phyloP scores from a whole-genome alignment of 202 grass and related monocot genomes.

The Zoysia matrella region DNA sequence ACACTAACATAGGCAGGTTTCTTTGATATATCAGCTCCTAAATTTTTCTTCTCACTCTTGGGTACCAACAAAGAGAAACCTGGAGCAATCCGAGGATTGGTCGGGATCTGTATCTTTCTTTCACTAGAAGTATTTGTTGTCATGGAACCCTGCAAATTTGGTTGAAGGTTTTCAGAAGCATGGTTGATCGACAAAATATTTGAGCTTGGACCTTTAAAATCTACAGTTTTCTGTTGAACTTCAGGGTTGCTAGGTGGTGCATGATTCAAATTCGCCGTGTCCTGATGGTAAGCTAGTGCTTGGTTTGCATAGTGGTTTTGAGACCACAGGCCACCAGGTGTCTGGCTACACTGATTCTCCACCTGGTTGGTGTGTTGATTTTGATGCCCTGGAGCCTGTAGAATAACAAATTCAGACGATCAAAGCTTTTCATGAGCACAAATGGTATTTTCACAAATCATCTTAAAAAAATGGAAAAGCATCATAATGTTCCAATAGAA shows the following conservation, averaged over 20 bases:
- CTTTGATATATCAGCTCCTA: conserved; percentile 47
- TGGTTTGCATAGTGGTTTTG: conserved; percentile 63
- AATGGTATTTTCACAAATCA: conserved; percentile 1
- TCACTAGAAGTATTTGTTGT: conserved; percentile 50
- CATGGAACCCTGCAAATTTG: conserved; percentile 56
- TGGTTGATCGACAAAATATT: conserved; percentile 65
- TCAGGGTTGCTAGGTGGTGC: conserved; percentile 54
- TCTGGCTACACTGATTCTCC: conserved; percentile 52
- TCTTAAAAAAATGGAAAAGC: not conserved
- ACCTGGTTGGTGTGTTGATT: conserved; percentile 44
- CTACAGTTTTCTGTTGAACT: conserved; percentile 62
- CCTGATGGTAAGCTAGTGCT: conserved; percentile 55
- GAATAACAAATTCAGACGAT: conserved; percentile 35
- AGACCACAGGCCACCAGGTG: conserved; percentile 48
- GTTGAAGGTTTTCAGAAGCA: conserved; percentile 58
- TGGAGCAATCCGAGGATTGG: conserved; percentile 86
- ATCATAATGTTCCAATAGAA: conserved; percentile 7
- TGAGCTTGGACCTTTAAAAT: conserved; percentile 63
- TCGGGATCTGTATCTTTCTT: conserved; percentile 83
- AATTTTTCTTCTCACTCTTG: conserved; percentile 76
- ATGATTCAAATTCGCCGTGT: conserved; percentile 47
- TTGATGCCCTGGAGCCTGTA: conserved; percentile 49
- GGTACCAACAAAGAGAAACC: conserved; percentile 66
- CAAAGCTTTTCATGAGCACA: conserved; percentile 10
- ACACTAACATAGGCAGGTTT: conserved; percentile 92